Percentiles rank a stretch among this genome's conserved stretches.
phyloP scores from a whole-genome alignment of 2,329 filamentous ascomycete species.

The Gaeumannomyces sp. region DNA sequence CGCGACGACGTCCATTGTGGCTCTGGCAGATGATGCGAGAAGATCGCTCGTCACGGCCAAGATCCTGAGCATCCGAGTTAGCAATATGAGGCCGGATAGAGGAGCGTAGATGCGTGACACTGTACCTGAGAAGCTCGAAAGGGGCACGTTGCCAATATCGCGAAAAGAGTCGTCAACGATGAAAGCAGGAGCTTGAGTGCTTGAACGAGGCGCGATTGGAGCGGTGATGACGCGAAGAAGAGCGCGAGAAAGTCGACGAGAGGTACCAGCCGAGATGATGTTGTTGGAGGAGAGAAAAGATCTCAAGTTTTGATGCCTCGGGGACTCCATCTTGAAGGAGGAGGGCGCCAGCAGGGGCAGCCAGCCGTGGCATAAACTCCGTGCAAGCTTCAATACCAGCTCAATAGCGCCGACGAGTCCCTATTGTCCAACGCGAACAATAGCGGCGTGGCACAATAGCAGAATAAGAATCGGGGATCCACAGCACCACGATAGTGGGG shows the following conservation, averaged over 20 bases:
- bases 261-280: background rate
- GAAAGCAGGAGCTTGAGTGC: background rate
- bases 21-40: background rate
- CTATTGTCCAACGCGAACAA: slow-evolving; percentile 6
- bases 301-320: background rate
- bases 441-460: background rate
- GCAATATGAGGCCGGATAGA: background rate
- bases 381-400: background rate
- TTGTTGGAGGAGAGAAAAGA: background rate
- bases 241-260: background rate
- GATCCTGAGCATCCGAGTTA: background rate
- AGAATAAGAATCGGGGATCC: background rate
- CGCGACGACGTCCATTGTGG: background rate
- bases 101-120: background rate
- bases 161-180: background rate
- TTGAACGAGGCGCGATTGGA: background rate
- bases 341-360: background rate
- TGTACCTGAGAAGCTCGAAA: background rate
- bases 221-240: background rate
- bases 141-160: background rate
- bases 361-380: background rate
- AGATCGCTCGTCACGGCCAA: background rate
- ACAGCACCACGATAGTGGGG: background rate
- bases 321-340: background rate
- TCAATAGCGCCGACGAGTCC: background rate